Evolutionary conservation across 1,139 yeast genomes (phyloP).

Genomic region (Trichomonascaceae sp.): DNA sequence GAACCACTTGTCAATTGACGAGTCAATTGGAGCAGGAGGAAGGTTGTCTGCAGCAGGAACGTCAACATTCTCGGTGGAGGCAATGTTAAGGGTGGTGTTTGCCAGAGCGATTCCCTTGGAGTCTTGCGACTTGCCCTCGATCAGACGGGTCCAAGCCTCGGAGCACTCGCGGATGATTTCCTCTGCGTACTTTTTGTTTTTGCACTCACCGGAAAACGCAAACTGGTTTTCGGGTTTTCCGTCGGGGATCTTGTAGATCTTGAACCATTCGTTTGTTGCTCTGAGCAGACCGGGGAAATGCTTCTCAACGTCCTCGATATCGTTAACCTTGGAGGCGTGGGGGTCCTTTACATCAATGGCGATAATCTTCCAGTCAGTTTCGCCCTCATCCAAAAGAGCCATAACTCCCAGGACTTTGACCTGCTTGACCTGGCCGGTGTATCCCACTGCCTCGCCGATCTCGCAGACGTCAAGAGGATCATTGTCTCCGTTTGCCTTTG

Average conservation of each 20-base stretch:
- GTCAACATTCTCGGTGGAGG: slow-evolving; percentile 32
- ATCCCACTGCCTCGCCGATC: slow-evolving; percentile 60
- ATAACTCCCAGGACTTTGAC: slow-evolving; percentile 78
- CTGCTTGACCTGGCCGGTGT: slow-evolving; percentile 65
- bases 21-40: slow-evolving; percentile 90
- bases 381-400: slow-evolving; percentile 86
- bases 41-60: slow-evolving; percentile 45
- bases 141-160: slow-evolving; percentile 58
- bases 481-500: slow-evolving; percentile 57
- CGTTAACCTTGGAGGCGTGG: slow-evolving; percentile 55
- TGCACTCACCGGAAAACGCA: slow-evolving; percentile 75
- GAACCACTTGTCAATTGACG: slow-evolving; percentile 97
- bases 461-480: slow-evolving; percentile 90
- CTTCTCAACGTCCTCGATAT: slow-evolving; percentile 61
- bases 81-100: slow-evolving; percentile 57
- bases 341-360: slow-evolving; percentile 69
- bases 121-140: slow-evolving; percentile 34
- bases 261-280: slow-evolving; percentile 82
- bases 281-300: slow-evolving; percentile 71
- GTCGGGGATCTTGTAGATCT: slow-evolving; percentile 81
- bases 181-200: slow-evolving; percentile 59
- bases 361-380: slow-evolving; percentile 86
- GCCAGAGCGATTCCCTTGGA: slow-evolving; percentile 37
- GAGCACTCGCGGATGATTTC: slow-evolving; percentile 57
- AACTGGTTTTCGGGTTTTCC: slow-evolving; percentile 81